Evolutionary conservation across 805 yeast species (phyloP).

Genomic region (Candida berthetii): DNA sequence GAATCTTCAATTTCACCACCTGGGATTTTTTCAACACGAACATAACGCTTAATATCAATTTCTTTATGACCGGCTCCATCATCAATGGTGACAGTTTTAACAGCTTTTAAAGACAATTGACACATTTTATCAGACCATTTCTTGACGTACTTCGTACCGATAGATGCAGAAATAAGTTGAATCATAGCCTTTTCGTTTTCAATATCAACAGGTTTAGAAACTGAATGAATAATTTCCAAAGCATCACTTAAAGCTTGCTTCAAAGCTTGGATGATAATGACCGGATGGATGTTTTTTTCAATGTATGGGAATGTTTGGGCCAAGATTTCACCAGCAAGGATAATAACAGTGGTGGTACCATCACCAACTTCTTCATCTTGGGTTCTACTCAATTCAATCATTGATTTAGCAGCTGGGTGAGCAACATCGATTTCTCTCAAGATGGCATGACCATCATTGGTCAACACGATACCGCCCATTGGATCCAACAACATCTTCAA

Average conservation of each 20-base stretch:
- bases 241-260: conserved; percentile 91
- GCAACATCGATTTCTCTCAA: conserved; percentile 95
- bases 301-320: conserved; percentile 94
- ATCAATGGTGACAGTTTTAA: conserved; percentile 69
- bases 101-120: conserved; percentile 79
- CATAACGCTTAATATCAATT: conserved; percentile 89
- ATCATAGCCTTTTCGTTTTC: conserved; percentile 83
- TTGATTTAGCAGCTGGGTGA: conserved; percentile 98
- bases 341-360: conserved; percentile 96
- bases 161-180: conserved; percentile 79
- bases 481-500: conserved; percentile 96
- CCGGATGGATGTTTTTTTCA: conserved; percentile 96
- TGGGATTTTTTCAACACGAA: conserved; percentile 91
- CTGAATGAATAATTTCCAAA: conserved; percentile 74
- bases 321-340: conserved; percentile 92
- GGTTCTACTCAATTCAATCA: conserved; percentile 94
- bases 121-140: conserved; percentile 94
- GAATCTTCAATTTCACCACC: conserved; percentile 96
- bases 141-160: conserved; percentile 92
- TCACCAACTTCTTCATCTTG: conserved; percentile 99
- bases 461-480: conserved; percentile 86
- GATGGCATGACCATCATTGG: conserved; percentile 98
- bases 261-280: conserved; percentile 88
- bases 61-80: conserved; percentile 59
- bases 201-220: conserved; percentile 79